phyloP scores from a whole-genome alignment of 495 filamentous ascomycete genomes.

The Penicillium antarcticum region DNA sequence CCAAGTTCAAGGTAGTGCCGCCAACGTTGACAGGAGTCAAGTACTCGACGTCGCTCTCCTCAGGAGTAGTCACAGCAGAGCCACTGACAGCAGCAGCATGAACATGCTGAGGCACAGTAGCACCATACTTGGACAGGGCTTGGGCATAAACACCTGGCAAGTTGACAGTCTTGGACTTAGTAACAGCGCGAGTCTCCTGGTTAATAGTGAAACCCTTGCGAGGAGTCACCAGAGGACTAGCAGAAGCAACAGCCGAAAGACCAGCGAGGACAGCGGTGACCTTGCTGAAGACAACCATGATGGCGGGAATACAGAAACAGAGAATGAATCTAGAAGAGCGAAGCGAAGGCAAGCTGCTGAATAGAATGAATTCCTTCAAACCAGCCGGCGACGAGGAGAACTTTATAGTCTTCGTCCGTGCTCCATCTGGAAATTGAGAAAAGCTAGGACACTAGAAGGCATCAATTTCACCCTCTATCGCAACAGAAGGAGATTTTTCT shows the following conservation, averaged over 20 bases:
- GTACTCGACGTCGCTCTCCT: conserved; percentile 60
- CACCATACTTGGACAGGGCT: conserved; percentile 44
- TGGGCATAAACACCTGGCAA: conserved; percentile 40
- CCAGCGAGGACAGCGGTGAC: conserved; percentile 28
- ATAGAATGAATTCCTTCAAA: conserved; percentile 8
- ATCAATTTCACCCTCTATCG: conserved; percentile 5
- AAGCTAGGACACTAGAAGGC: not conserved
- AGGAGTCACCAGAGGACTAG: conserved; percentile 25
- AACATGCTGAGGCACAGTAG: conserved; percentile 37
- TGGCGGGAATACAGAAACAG: conserved; percentile 15
- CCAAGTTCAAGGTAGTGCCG: conserved; percentile 57
- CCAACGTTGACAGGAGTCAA: conserved; percentile 66
- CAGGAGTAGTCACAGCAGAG: conserved; percentile 51
- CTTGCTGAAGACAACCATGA: conserved; percentile 46
- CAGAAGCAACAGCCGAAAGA: conserved; percentile 31
- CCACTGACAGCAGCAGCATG: conserved; percentile 44
- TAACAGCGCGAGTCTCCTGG: conserved; percentile 27
- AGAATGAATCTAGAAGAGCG: conserved; percentile 9
- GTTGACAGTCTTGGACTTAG: conserved; percentile 31
- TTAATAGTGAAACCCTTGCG: conserved; percentile 41
- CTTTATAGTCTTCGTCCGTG: conserved; percentile 21
- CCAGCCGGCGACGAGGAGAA: conserved; percentile 6
- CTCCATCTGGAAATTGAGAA: not conserved
- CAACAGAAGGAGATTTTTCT: conserved; percentile 18
- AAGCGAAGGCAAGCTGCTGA: conserved; percentile 2